These are phyloP conservation scores for Prunus mume DNA, from an alignment of 306 rosid species.

Conservation along the genomic window DNA sequence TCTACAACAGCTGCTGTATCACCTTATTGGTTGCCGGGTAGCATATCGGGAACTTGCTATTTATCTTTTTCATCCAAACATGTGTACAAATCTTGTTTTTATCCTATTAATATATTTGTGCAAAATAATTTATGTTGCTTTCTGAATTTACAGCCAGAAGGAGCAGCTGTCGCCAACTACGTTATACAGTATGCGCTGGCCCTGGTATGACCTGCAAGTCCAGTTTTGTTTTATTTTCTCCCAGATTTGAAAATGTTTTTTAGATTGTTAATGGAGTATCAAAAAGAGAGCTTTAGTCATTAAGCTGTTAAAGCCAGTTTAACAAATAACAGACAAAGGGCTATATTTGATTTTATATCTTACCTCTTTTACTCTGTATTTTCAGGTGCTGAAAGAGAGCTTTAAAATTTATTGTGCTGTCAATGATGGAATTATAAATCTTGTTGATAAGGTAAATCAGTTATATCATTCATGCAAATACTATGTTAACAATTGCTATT, in stretches of 20 bases:
- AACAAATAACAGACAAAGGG: not conserved
- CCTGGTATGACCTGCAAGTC: slow-evolving; percentile 56
- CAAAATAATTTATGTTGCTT: slow-evolving; percentile 19
- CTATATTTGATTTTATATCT: slow-evolving; percentile 6
- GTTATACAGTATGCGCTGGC: slow-evolving; percentile 98
- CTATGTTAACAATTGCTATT: not conserved
- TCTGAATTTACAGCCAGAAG: slow-evolving; percentile 83
- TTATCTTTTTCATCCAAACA: not conserved
- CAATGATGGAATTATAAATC: slow-evolving; percentile 98
- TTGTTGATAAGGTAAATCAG: slow-evolving; percentile 84
- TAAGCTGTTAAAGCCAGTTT: no score
- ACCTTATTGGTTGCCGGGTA: slow-evolving; percentile 95
- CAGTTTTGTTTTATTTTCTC: not conserved
- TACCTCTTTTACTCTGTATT: slow-evolving; percentile 24
- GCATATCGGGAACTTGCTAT: slow-evolving; percentile 4
- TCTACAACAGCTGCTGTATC: slow-evolving; percentile 84
- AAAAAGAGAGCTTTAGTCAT: not conserved
- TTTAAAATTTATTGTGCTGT: slow-evolving; percentile 82
- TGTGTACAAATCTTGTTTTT: not conserved
- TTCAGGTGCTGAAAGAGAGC: slow-evolving; percentile 98
- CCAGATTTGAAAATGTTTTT: not conserved
- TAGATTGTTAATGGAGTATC: not conserved
- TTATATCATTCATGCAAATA: slow-evolving; percentile 12
- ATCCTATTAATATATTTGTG: not conserved
- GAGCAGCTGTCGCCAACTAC: slow-evolving; percentile 82